These are phyloP conservation scores for Marchantia polymorpha DNA, from an alignment of 225 moss, liverwort and hornwort genomes.

Conservation along the genomic window DNA sequence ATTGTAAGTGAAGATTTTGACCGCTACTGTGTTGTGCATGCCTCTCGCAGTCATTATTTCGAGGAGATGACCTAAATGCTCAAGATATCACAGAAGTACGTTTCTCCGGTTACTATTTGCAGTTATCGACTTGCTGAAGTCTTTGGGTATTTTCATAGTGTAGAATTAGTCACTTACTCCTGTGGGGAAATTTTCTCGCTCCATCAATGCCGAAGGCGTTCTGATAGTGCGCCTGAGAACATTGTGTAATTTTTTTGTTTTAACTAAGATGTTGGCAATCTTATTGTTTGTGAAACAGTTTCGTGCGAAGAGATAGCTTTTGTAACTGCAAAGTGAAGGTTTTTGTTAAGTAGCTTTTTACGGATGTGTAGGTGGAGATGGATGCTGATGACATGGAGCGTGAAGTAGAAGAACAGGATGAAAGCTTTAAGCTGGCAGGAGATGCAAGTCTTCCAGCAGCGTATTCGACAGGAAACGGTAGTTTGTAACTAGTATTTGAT, in stretches of 20 bases:
- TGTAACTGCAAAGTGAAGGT: no score
- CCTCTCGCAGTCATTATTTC: slow-evolving; percentile 36
- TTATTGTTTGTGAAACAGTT: not conserved
- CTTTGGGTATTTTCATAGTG: not conserved
- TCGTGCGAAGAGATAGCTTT: no score
- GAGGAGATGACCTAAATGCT: slow-evolving; percentile 41
- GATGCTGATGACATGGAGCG: slow-evolving; percentile 46
- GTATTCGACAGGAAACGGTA: slow-evolving; percentile 16
- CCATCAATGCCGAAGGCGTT: no score
- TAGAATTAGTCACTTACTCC: not conserved
- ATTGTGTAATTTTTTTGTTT: no score
- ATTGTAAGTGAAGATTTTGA: not conserved
- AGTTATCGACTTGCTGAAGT: not conserved
- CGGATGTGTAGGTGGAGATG: slow-evolving; percentile 38
- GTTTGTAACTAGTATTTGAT: not conserved
- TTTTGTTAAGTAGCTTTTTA: no score
- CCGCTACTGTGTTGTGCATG: not conserved
- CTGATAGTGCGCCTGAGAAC: not conserved
- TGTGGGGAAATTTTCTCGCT: no score
- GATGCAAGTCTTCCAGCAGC: not conserved
- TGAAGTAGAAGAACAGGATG: slow-evolving; percentile 38
- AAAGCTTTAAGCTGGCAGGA: slow-evolving; percentile 23
- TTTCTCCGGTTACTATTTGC: not conserved
- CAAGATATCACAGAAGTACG: slow-evolving; percentile 43
- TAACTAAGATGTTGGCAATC: no score